Evolutionary conservation across 78 protist species (phyloP).

Genomic region (Pigoraptor vietnamica): DNA sequence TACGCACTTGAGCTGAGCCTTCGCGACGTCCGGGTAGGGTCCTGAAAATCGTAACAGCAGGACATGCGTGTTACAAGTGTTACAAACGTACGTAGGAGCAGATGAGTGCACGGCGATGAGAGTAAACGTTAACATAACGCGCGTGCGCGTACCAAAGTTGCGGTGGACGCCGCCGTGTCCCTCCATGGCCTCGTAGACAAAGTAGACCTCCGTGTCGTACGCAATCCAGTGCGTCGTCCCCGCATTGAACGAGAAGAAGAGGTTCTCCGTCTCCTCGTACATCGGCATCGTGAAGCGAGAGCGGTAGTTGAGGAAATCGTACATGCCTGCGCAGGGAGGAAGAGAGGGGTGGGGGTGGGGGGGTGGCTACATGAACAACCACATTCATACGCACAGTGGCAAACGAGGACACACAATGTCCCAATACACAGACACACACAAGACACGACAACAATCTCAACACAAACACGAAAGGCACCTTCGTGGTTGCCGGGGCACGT

Average conservation of each 20-base stretch:
- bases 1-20: background rate
- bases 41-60: too few species aligned
- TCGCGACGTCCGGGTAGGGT: background rate
- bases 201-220: background rate
- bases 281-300: background rate
- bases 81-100: background rate
- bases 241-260: background rate
- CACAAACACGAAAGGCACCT: background rate
- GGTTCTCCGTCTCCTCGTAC: background rate
- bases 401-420: too few species aligned
- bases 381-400: too few species aligned
- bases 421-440: too few species aligned
- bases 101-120: background rate
- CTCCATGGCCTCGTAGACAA: background rate
- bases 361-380: too few species aligned
- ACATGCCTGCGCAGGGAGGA: too few species aligned
- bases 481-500: background rate
- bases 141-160: background rate
- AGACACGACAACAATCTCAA: too few species aligned
- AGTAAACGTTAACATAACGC: background rate
- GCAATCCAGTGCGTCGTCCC: background rate
- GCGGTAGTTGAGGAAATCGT: background rate
- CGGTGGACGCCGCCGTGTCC: background rate
- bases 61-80: too few species aligned
- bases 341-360: too few species aligned